A percentile compares a stretch with the other conserved stretches of the same genome.
phyloP scores from a whole-genome alignment of 2,329 filamentous ascomycete species.

The Pyrenophora teres region DNA sequence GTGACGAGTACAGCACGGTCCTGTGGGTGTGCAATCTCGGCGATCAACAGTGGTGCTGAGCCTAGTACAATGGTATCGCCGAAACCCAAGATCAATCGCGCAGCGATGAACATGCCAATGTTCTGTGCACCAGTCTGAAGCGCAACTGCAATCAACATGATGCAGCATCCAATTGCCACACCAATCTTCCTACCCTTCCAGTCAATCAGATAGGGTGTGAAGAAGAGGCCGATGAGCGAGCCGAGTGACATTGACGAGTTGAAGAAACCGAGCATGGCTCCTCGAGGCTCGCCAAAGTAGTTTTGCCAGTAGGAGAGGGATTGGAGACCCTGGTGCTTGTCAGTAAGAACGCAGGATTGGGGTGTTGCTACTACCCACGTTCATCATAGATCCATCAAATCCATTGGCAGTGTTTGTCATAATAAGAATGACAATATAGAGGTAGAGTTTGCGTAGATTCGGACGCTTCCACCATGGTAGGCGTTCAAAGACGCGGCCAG shows the following conservation, averaged over 20 bases:
- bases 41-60: slow-evolving; percentile 45
- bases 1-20: slow-evolving; percentile 36
- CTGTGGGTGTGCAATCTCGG: slow-evolving; percentile 51
- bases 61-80: slow-evolving; percentile 33
- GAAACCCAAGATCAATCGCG: slow-evolving; percentile 34
- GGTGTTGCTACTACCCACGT: neutral
- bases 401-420: slow-evolving; percentile 51
- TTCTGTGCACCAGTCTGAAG: slow-evolving; percentile 33
- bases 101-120: slow-evolving; percentile 36
- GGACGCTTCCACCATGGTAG: slow-evolving; percentile 15
- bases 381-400: slow-evolving; percentile 51
- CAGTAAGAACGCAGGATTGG: neutral
- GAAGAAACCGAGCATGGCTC: slow-evolving; percentile 35
- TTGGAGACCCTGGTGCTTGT: slow-evolving; percentile 31
- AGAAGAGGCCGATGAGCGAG: slow-evolving; percentile 23
- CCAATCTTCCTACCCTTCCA: slow-evolving; percentile 29
- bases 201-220: slow-evolving; percentile 30
- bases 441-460: slow-evolving; percentile 18
- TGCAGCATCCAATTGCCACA: slow-evolving; percentile 33
- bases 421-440: slow-evolving; percentile 18
- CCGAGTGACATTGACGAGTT: slow-evolving; percentile 25
- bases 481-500: slow-evolving; percentile 13
- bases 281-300: slow-evolving; percentile 30
- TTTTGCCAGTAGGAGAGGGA: slow-evolving; percentile 27
- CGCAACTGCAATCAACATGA: slow-evolving; percentile 35